Evolutionary conservation across 1,284 basidiomycete species (phyloP).

Genomic region (Lentinus polychrous): DNA sequence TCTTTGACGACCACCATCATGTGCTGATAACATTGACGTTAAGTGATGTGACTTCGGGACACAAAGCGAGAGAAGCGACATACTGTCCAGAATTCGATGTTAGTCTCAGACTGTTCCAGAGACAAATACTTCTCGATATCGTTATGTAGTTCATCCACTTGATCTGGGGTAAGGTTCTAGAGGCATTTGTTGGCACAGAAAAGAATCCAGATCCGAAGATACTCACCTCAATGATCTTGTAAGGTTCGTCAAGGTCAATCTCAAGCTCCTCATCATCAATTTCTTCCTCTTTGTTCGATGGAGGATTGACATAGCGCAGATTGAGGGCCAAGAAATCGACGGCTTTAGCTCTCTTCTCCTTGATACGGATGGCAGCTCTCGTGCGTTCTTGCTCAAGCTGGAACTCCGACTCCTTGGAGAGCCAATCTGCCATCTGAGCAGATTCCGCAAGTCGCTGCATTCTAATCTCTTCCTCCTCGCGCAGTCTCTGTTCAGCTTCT

Average conservation of each 20-base stretch:
- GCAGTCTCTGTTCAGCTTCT: constrained; percentile 79
- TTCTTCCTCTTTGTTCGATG: constrained; percentile 59
- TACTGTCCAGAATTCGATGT: constrained; percentile 97
- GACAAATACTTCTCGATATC: constrained; percentile 92
- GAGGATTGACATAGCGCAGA: constrained; percentile 78
- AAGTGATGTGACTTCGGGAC: neutral
- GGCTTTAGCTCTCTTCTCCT: constrained; percentile 93
- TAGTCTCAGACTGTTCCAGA: constrained; percentile 79
- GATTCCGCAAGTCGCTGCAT: constrained; percentile 90
- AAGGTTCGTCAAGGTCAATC: constrained; percentile 97
- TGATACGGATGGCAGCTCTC: constrained; percentile 89
- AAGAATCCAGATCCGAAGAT: neutral
- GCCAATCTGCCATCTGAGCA: constrained; percentile 96
- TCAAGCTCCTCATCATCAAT: constrained; percentile 77
- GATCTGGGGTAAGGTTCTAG: constrained; percentile 80
- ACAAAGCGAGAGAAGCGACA: constrained; percentile 22
- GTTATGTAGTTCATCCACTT: constrained; percentile 89
- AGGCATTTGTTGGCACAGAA: constrained; percentile 16
- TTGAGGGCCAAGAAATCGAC: constrained; percentile 94
- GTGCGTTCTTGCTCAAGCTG: constrained; percentile 91
- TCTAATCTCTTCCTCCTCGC: constrained; percentile 89
- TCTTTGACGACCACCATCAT: constrained; percentile 98
- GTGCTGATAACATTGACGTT: constrained; percentile 42
- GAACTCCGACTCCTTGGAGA: constrained; percentile 95
- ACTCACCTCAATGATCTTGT: constrained; percentile 90